Conservation (phyloP, 768 basidiomycete genomes). For the Termitomyces sp. region DNA sequence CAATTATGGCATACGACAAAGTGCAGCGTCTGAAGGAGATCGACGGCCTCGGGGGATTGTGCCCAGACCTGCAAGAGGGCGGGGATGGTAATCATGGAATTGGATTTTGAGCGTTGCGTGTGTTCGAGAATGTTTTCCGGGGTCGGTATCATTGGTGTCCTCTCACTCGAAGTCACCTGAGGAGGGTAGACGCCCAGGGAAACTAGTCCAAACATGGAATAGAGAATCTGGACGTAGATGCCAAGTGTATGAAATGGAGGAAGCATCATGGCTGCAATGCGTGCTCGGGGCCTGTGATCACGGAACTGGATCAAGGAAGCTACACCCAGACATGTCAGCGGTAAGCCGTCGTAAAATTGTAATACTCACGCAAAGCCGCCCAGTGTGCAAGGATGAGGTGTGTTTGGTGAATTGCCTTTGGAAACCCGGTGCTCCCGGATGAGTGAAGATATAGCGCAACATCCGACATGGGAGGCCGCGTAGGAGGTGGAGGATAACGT, state of each 20-base stretch:
- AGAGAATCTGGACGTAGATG: slow-evolving; percentile 18
- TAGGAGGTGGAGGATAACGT: slow-evolving; percentile 4
- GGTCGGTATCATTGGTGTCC: slow-evolving; percentile 27
- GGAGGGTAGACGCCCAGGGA: slow-evolving; percentile 24
- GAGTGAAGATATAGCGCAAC: slow-evolving; percentile 28
- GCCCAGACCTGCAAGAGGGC: slow-evolving; percentile 25
- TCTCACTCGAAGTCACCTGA: slow-evolving; percentile 10
- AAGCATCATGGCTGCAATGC: slow-evolving; percentile 21
- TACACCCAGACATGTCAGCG: not conserved
- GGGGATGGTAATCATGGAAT: slow-evolving; percentile 23
- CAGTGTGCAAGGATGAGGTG: slow-evolving; percentile 18
- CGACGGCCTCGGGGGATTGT: slow-evolving; percentile 17
- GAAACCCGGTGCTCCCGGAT: slow-evolving; percentile 35
- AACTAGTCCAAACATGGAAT: slow-evolving; percentile 17
- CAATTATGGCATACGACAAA: slow-evolving; percentile 22
- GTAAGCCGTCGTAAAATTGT: not conserved
- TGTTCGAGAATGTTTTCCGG: slow-evolving; percentile 29
- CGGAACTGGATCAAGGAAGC: slow-evolving; percentile 11
- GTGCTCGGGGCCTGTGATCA: slow-evolving; percentile 3
- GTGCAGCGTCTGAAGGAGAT: slow-evolving; percentile 19
- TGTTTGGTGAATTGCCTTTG: slow-evolving; percentile 29
- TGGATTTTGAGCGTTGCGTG: slow-evolving; percentile 15
- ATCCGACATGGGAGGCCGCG: slow-evolving; percentile 6
- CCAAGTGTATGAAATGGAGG: slow-evolving; percentile 30
- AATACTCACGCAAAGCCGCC: slow-evolving; percentile 20